Conservation (phyloP, 257 asterid species). For the Przewalskia tangutica region DNA sequence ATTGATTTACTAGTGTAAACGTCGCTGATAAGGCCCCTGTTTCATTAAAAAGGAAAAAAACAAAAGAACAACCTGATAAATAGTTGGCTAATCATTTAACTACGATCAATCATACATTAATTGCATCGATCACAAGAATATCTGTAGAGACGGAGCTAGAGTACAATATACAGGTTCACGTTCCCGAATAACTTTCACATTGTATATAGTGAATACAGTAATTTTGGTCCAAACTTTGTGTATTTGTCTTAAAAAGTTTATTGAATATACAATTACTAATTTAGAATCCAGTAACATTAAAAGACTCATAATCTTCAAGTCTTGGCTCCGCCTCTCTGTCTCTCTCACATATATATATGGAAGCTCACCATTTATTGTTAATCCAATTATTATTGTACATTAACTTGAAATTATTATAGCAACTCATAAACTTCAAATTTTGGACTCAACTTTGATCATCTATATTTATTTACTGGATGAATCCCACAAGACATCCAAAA, state of each 20-base stretch:
- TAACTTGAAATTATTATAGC: no score
- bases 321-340: no score
- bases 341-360: no score
- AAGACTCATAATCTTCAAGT: no score
- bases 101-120: conserved; percentile 33
- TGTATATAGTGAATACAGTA: no score
- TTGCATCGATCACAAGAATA: conserved; percentile 49
- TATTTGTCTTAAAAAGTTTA: no score
- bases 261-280: no score
- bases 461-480: neutral
- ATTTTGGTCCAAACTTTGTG: no score
- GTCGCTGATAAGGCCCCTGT: conserved; percentile 35
- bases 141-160: conserved; percentile 21
- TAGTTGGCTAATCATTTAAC: neutral
- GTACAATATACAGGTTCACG: neutral
- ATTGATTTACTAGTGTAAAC: conserved; percentile 50
- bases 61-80: neutral
- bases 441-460: no score
- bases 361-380: neutral
- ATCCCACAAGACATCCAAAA: neutral
- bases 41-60: neutral
- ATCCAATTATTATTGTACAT: neutral
- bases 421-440: no score
- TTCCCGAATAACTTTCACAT: no score
- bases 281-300: no score